Evolutionary conservation across 257 asterid species (phyloP).

Genomic region (Nicotiana sylvestris): DNA sequence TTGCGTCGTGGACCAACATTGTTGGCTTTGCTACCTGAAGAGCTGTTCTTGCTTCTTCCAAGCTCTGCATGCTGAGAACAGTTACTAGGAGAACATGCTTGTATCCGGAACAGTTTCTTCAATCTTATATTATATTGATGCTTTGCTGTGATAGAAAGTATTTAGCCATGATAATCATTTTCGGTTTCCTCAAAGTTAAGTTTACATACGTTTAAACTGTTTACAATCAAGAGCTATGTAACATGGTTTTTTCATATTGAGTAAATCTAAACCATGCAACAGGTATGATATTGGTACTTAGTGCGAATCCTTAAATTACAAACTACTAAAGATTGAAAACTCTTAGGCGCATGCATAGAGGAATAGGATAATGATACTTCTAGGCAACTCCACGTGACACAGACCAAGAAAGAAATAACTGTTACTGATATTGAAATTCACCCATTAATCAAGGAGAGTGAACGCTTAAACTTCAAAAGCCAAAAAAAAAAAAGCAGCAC

Average conservation of each 20-base stretch:
- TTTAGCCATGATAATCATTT: not conserved
- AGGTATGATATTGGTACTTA: not conserved
- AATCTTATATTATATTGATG: not conserved
- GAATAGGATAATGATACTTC: not conserved
- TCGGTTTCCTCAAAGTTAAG: not conserved
- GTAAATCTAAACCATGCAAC: not conserved
- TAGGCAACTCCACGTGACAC: not conserved
- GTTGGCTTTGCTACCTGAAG: constrained; percentile 63
- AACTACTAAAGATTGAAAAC: not conserved
- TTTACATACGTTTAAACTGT: not conserved
- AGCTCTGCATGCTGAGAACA: constrained; percentile 44
- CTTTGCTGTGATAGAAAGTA: not conserved
- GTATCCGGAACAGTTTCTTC: not conserved
- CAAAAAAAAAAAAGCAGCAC: no score
- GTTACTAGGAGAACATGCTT: constrained; percentile 8
- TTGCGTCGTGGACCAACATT: constrained; percentile 56
- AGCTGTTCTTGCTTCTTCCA: constrained; percentile 78
- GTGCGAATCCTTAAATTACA: not conserved
- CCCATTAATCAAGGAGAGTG: not conserved
- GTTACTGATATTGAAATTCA: not conserved
- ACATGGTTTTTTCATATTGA: not conserved
- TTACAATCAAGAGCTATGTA: not conserved
- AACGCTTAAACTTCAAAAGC: no score
- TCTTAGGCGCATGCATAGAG: not conserved
- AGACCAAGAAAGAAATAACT: not conserved